Base-by-base conservation (phyloP, 2,329 filamentous ascomycete genomes). In the Cladosporium sp. region DNA sequence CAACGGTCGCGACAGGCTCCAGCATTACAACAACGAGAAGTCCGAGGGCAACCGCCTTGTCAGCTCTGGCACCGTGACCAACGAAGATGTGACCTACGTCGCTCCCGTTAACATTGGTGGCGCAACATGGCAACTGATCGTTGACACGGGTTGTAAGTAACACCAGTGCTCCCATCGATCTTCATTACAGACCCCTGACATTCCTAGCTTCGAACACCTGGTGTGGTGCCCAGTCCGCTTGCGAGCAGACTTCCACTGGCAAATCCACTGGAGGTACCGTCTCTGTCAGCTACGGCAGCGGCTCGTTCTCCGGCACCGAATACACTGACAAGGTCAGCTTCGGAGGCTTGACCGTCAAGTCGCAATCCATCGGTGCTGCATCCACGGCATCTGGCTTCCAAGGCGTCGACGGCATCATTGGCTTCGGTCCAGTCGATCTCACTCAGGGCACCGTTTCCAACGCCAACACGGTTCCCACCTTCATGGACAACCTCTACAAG, bases 401-500 rank as follows among this genome's bases (percentile, higher is more conserved):
- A 21, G 65, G 67, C 13, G 68, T 69, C 23, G 68, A 69, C 34
- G 68, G 68, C 10, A 69, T 69, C 48, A 65, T 68, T 49, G 68
- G 68, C 21, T 66, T 69, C 58, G 68, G 68, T 51, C 68, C 68
- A n/a, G 67, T 66, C 13, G 68, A 26, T 39, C 61, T 69, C 2
- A 69, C 68, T 25, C 63, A 69, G 58, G 48, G 48, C 65, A 69
- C 68, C n/a, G 68, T 68, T 16, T 67, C 67, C 36, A 68, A 67
- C 39, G 65, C 65, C 34, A 69, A 67, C 67, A 67, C 68, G 3
- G 68, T 69, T 48, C 67, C 68, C 49, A 69, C 68, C 2, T 69
- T 69, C 65, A 67, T 69, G 68, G 68, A 69, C 67, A 69, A 68
- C 58, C 61, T 69, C 8, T 67, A 68, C 60, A 67, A 32, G 21